Evolutionary conservation across 306 rosid species (phyloP).

Genomic region (Alnus rubra): DNA sequence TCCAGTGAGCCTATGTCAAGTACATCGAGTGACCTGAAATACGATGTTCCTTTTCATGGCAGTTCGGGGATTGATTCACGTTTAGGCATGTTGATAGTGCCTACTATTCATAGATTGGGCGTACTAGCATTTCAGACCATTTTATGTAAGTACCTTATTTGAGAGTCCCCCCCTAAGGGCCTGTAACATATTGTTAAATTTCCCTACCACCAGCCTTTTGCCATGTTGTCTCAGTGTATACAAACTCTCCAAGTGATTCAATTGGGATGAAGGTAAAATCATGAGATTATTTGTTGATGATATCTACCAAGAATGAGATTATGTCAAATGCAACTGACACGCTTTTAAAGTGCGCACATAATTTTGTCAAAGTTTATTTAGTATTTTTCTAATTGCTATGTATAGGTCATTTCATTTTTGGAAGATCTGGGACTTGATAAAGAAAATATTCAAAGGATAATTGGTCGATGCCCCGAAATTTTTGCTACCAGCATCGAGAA

Average conservation of each 20-base stretch:
- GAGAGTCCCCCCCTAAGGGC: not conserved
- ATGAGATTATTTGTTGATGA: not conserved
- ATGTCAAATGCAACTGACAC: slow-evolving; percentile 7
- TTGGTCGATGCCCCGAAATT: slow-evolving; percentile 82
- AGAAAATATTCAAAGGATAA: slow-evolving; percentile 58
- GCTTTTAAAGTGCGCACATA: not conserved
- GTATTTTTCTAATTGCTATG: slow-evolving; percentile 21
- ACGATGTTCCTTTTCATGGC: no score
- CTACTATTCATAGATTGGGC: not conserved
- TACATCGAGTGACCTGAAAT: not conserved
- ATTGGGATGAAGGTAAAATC: not conserved
- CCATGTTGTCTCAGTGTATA: not conserved
- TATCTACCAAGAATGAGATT: not conserved
- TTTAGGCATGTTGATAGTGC: not conserved
- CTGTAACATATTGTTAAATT: not conserved
- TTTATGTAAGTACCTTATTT: not conserved
- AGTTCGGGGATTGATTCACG: not conserved
- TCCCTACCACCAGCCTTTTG: not conserved
- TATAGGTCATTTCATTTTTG: slow-evolving; percentile 69
- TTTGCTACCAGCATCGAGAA: slow-evolving; percentile 65
- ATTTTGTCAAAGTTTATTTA: slow-evolving; percentile 20
- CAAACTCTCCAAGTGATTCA: not conserved
- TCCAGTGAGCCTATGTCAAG: not conserved
- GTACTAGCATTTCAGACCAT: not conserved
- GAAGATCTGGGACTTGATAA: slow-evolving; percentile 65